These are phyloP conservation scores for Tylopilus plumbeoviolaceoides DNA, from an alignment of 768 basidiomycete genomes.

Conservation along the genomic window DNA sequence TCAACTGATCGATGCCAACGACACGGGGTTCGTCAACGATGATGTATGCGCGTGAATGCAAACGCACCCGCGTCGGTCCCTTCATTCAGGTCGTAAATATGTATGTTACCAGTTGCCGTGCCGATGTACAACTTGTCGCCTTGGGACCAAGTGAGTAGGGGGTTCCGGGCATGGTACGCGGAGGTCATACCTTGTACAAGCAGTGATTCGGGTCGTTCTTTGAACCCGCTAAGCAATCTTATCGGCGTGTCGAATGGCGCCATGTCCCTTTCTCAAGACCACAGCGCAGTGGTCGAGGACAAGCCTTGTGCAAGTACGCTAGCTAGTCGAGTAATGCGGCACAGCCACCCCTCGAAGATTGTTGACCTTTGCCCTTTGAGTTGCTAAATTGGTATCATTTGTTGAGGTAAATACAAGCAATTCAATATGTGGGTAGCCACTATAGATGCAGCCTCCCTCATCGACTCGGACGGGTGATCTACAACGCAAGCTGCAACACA, in stretches of 20 bases:
- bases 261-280: conserved; percentile 17
- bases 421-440: neutral
- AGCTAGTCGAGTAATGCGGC: no score
- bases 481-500: conserved; percentile 11
- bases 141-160: conserved; percentile 19
- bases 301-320: no score
- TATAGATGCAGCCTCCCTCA: neutral
- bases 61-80: conserved; percentile 37
- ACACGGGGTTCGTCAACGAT: conserved; percentile 13
- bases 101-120: conserved; percentile 51
- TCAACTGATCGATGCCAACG: neutral
- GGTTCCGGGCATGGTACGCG: neutral
- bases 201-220: conserved; percentile 35
- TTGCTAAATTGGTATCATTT: no score
- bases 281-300: no score
- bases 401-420: neutral
- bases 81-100: conserved; percentile 46
- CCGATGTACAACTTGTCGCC: conserved; percentile 62
- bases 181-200: conserved; percentile 24
- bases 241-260: conserved; percentile 30
- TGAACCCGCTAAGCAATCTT: conserved; percentile 29
- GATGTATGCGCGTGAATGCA: conserved; percentile 18
- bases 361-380: no score
- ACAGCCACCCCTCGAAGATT: no score
- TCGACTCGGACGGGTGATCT: neutral